Evolutionary conservation across 805 yeast species (phyloP).

Genomic region (Pichia scutulata): DNA sequence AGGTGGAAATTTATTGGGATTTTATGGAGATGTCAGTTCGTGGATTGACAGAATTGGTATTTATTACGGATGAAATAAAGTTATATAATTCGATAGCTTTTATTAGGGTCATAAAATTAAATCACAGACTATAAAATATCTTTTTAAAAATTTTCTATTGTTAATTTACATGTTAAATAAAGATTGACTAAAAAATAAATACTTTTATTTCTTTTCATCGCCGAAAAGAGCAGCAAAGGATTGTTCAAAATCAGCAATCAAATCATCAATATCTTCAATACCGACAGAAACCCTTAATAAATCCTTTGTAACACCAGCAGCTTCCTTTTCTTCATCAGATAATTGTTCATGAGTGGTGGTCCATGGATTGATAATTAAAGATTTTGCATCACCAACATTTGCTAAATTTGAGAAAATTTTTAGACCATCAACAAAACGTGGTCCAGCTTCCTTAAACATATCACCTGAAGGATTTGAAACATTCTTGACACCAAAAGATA

Average conservation of each 20-base stretch:
- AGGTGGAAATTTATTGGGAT: conserved; percentile 55
- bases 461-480: conserved; percentile 39
- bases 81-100: background rate
- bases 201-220: conserved; percentile 1
- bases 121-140: background rate
- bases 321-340: conserved; percentile 66
- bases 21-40: conserved; percentile 57
- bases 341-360: conserved; percentile 94
- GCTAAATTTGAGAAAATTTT: conserved; percentile 89
- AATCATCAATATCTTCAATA: conserved; percentile 84
- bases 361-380: conserved; percentile 92
- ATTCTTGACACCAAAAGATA: conserved; percentile 83
- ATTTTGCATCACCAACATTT: conserved; percentile 94
- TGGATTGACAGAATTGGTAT: conserved; percentile 78
- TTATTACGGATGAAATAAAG: conserved; percentile 35
- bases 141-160: background rate
- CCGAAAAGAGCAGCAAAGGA: conserved; percentile 60
- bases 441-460: conserved; percentile 71
- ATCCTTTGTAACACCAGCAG: conserved; percentile 84
- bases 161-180: background rate
- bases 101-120: background rate
- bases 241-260: conserved; percentile 82
- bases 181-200: background rate
- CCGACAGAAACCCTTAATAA: conserved; percentile 87
- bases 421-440: conserved; percentile 74